Percentiles rank a stretch among this genome's conserved stretches.
Evolutionary conservation across 139 green algal species (phyloP).

Genomic region (Micractinium sp.): DNA sequence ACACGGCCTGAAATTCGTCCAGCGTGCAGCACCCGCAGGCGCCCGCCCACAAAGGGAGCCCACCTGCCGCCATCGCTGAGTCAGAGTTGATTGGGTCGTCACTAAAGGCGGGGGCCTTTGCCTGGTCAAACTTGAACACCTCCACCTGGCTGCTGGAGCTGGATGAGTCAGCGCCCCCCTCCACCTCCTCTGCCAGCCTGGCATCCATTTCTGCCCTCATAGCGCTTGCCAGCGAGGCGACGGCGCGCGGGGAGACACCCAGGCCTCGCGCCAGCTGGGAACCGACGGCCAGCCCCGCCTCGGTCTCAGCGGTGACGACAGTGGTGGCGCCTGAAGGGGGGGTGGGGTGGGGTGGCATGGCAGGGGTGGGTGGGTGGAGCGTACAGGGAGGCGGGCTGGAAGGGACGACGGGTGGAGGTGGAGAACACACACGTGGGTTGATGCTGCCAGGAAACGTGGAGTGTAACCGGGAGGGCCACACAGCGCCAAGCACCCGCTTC

Average conservation of each 20-base stretch:
- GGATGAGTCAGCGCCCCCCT: background rate
- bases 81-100: conserved; percentile 23
- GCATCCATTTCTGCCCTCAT: conserved; percentile 45
- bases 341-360: conserved; percentile 56
- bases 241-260: conserved; percentile 1
- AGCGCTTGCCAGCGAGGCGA: conserved; percentile 40
- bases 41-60: too few species aligned
- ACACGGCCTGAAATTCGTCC: background rate
- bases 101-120: conserved; percentile 6
- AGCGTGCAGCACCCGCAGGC: background rate
- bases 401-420: too few species aligned
- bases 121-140: conserved; percentile 32
- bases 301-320: conserved; percentile 66
- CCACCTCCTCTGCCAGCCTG: background rate
- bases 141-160: background rate
- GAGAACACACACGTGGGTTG: too few species aligned
- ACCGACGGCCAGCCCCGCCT: conserved; percentile 78
- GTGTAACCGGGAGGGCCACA: too few species aligned
- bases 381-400: conserved; percentile 4
- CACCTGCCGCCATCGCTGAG: background rate
- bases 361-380: conserved; percentile 53
- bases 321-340: conserved; percentile 61
- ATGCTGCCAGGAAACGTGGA: too few species aligned
- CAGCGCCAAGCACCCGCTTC: too few species aligned
- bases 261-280: conserved; percentile 59